Evolutionary conservation across 257 asterid species (phyloP).

Genomic region (Cynanchum wilfordii): DNA sequence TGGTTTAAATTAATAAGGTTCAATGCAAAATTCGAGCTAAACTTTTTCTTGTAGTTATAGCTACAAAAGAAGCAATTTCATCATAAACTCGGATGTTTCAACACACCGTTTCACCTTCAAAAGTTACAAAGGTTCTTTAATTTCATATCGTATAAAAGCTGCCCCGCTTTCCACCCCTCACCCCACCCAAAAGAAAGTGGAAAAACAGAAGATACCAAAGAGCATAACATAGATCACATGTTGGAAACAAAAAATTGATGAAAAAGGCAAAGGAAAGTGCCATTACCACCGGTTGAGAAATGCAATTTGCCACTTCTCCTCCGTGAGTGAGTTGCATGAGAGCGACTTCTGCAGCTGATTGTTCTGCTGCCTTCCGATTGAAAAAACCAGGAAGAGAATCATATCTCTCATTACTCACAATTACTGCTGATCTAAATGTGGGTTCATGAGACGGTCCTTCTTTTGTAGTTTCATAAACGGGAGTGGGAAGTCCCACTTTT

Average conservation of each 20-base stretch:
- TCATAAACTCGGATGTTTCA: background rate
- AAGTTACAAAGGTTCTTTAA: background rate
- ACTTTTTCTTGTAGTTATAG: background rate
- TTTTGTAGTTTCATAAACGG: constrained; percentile 74
- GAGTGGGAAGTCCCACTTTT: constrained; percentile 67
- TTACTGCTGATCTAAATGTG: constrained; percentile 71
- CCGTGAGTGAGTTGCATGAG: constrained; percentile 52
- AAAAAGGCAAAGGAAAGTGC: background rate
- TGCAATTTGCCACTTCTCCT: constrained; percentile 38
- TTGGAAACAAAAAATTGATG: background rate
- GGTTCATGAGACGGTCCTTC: constrained; percentile 97
- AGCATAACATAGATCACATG: background rate
- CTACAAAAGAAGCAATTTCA: background rate
- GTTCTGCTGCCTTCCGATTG: constrained; percentile 96
- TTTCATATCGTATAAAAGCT: background rate
- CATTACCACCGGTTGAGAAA: constrained; percentile 78
- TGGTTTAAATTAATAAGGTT: background rate
- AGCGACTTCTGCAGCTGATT: constrained; percentile 99
- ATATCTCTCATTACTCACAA: constrained; percentile 51
- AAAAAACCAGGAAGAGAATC: constrained; percentile 90
- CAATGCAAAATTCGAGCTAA: background rate
- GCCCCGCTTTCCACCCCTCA: too few species aligned
- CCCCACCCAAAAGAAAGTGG: too few species aligned
- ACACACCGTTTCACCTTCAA: background rate
- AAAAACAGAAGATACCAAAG: background rate